Percentiles rank a stretch among this genome's conserved stretches.
These are phyloP conservation scores for Fusarium sp. DNA, from an alignment of 2,329 filamentous ascomycete species.

Conservation along the genomic window DNA sequence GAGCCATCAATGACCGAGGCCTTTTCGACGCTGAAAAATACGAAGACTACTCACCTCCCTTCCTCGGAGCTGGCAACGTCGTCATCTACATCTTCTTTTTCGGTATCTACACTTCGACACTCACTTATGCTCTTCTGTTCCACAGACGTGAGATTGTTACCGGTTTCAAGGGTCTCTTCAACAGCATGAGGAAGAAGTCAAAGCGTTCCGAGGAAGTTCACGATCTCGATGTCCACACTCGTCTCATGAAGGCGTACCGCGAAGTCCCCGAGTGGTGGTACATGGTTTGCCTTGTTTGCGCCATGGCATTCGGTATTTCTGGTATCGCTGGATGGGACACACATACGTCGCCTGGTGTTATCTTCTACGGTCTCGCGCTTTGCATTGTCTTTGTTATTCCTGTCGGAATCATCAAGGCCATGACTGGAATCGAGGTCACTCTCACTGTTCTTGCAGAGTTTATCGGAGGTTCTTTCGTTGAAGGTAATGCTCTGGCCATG, in stretches of 20 bases:
- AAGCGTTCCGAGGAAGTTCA: constrained; percentile 54
- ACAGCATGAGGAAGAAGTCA: constrained; percentile 60
- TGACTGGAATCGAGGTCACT: constrained; percentile 65
- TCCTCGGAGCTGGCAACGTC: constrained; percentile 63
- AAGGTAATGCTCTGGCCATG: constrained; percentile 65
- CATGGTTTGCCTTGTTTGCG: constrained; percentile 56
- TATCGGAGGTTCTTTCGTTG: constrained; percentile 64
- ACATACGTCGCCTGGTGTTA: constrained; percentile 63
- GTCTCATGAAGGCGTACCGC: constrained; percentile 62
- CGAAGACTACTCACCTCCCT: constrained; percentile 65
- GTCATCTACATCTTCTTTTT: constrained; percentile 69
- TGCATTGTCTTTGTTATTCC: constrained; percentile 66
- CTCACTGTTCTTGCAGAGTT: constrained; percentile 68
- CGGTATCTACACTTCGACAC: constrained; percentile 64
- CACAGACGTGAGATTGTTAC: constrained; percentile 65
- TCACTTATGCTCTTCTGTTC: constrained; percentile 65
- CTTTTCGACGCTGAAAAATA: constrained; percentile 63
- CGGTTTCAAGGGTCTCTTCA: constrained; percentile 63
- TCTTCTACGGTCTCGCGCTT: constrained; percentile 65
- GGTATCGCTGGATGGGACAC: constrained; percentile 64
- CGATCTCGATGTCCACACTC: constrained; percentile 62
- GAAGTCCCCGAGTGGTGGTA: constrained; percentile 70
- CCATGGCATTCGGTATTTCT: constrained; percentile 61
- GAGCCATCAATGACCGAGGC: constrained; percentile 57
- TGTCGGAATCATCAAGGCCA: constrained; percentile 66